Evolutionary conservation across 345 rosid genomes (phyloP).

Genomic region (Brassica carinata): DNA sequence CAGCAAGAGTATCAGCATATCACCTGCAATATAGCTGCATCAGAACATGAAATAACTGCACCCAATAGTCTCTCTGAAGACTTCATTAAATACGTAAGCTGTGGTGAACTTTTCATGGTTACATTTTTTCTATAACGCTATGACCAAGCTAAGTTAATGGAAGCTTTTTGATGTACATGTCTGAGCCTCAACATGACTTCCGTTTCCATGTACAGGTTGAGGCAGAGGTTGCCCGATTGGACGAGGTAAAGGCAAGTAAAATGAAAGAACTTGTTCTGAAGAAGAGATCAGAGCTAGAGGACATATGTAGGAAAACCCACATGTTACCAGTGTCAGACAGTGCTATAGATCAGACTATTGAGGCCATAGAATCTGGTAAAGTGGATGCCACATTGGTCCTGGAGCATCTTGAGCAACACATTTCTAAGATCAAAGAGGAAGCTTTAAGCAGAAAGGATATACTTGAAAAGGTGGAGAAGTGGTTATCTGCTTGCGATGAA

Average conservation of each 20-base stretch:
- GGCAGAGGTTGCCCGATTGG: slow-evolving; percentile 84
- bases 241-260: slow-evolving; percentile 60
- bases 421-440: slow-evolving; percentile 84
- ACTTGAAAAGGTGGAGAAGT: slow-evolving; percentile 93
- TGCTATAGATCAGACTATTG: slow-evolving; percentile 64
- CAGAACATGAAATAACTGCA: slow-evolving; percentile 87
- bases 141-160: not conserved
- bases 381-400: slow-evolving; percentile 65
- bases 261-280: slow-evolving; percentile 55
- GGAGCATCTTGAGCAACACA: slow-evolving; percentile 80
- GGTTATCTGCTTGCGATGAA: slow-evolving; percentile 95
- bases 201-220: slow-evolving; percentile 61
- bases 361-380: slow-evolving; percentile 85
- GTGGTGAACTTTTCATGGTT: not conserved
- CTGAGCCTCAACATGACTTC: slow-evolving; percentile 10
- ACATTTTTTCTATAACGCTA: not conserved
- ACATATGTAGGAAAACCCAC: slow-evolving; percentile 76
- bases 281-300: slow-evolving; percentile 86
- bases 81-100: slow-evolving; percentile 75
- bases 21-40: slow-evolving; percentile 92
- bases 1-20: slow-evolving; percentile 86
- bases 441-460: slow-evolving; percentile 86
- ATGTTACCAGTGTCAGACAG: slow-evolving; percentile 40
- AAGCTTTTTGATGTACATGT: slow-evolving; percentile 9
- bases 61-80: slow-evolving; percentile 82